These are phyloP conservation scores for Candida gorgasii DNA, from an alignment of 805 yeast genomes.

Conservation along the genomic window DNA sequence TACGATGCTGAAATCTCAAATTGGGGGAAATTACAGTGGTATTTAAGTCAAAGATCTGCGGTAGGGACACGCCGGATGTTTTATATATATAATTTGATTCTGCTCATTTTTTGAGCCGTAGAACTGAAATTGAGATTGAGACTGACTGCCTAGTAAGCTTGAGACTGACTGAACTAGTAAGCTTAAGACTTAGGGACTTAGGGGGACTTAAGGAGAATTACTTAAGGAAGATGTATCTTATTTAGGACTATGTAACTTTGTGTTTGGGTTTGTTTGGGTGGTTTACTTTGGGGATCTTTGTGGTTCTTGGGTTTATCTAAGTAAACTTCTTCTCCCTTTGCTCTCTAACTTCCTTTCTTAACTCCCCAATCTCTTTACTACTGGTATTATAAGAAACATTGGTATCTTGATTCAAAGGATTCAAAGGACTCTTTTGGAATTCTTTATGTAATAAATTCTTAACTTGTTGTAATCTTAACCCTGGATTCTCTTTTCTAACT, in stretches of 20 bases:
- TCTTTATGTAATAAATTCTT: constrained; percentile 76
- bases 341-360: constrained; percentile 50
- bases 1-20: constrained; percentile 1
- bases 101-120: neutral
- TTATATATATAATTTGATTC: constrained; percentile 8
- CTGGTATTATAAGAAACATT: constrained; percentile 64
- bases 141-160: too few relatives aligned
- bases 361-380: constrained; percentile 46
- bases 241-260: too few relatives aligned
- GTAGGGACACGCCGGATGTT: constrained; percentile 5
- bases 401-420: constrained; percentile 81
- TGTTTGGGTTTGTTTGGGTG: too few relatives aligned
- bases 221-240: neutral
- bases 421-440: constrained; percentile 76
- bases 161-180: too few relatives aligned
- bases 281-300: too few relatives aligned
- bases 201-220: too few relatives aligned
- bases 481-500: constrained; percentile 72
- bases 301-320: neutral
- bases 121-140: neutral
- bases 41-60: constrained; percentile 1
- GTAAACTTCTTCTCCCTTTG: constrained; percentile 42
- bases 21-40: constrained; percentile 2
- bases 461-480: constrained; percentile 74
- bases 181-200: too few relatives aligned